Base-by-base conservation (phyloP, 2,329 filamentous ascomycete genomes). In the Tolypocladium paradoxum region DNA sequence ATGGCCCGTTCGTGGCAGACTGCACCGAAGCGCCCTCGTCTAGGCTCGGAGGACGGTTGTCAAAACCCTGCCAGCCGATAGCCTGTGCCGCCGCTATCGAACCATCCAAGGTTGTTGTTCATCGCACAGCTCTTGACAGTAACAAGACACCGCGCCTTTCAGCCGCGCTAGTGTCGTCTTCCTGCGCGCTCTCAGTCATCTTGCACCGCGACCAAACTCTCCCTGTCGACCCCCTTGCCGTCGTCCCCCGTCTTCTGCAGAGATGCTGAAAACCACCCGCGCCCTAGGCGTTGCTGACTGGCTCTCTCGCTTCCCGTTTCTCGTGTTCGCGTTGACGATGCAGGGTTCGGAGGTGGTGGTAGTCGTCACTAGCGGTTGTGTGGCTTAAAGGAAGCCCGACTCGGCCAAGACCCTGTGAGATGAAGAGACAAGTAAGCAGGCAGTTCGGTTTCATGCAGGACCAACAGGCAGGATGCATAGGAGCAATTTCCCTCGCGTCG, bases 361-460 rank as follows among this genome's bases (percentile, higher is more conserved):
- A 14, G 29, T 20, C 34, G 18, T 27, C 49, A 46, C 50, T 51
- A 57, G 50, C 48, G 45, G 51, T 53, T 36, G 29, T 37, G 43
- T 37, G 53, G 55, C 51, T 76, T 71, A 82, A 57, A 82, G 74
- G 68, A 82, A 82, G 60, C 79, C 79, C 57, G 79, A 82, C 67
- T 82, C 79, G 61, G 79, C 79, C 61, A 82, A 67, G 54, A 82
- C 79, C 70, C 79, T 82, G 65, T 61, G 55, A 59, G 27, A 31
- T 6, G 11, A 53, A 52, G 49, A 36, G 11, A 50, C 16, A 49
- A 52, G 36, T 45, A 52, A 38, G 35, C 46, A 36, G 37, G 27
- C 45, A n/a, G 6, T 16, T 29, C 24, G 24, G 34, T 50, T 38
- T n/a, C 20, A 37, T 33, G 16, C 6, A 38, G 36, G 12, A 38